Percentiles rank a stretch among this genome's conserved stretches.
Conservation (phyloP, 2,329 filamentous ascomycete genomes). For the Neobulgaria alba region DNA sequence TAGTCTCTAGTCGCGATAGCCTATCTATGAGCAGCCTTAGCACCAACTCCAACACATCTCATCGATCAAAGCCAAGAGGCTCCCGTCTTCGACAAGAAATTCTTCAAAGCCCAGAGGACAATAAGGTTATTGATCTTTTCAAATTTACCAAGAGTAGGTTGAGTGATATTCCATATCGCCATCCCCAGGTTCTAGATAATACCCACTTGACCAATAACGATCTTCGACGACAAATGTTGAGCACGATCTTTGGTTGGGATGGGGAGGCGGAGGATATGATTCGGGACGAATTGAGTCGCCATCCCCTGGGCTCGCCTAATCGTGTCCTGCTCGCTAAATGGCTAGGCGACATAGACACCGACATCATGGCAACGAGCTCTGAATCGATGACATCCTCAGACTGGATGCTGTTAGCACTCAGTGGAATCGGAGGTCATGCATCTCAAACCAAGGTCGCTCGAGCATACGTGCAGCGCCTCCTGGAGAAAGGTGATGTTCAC, state of each 20-base stretch:
- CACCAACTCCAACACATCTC: slow-evolving; percentile 31
- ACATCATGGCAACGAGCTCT: slow-evolving; percentile 71
- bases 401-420: slow-evolving; percentile 93
- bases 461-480: slow-evolving; percentile 79
- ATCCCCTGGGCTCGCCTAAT: slow-evolving; percentile 64
- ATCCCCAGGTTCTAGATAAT: slow-evolving; percentile 50
- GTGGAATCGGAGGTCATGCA: slow-evolving; percentile 68
- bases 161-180: slow-evolving; percentile 73
- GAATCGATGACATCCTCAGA: slow-evolving; percentile 88
- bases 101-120: slow-evolving; percentile 67
- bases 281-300: slow-evolving; percentile 71
- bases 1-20: slow-evolving; percentile 37
- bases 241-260: slow-evolving; percentile 91
- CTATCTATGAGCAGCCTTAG: slow-evolving; percentile 47
- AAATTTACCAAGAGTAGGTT: slow-evolving; percentile 75
- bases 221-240: slow-evolving; percentile 82
- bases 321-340: slow-evolving; percentile 83
- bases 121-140: slow-evolving; percentile 69
- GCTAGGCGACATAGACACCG: slow-evolving; percentile 77
- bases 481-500: slow-evolving; percentile 86
- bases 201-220: slow-evolving; percentile 64
- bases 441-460: slow-evolving; percentile 87
- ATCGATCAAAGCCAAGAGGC: slow-evolving; percentile 37
- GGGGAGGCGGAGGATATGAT: slow-evolving; percentile 74
- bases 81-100: slow-evolving; percentile 77